Evolutionary conservation across 2,329 filamentous ascomycete genomes (phyloP).

Genomic region (Fusarium poae): DNA sequence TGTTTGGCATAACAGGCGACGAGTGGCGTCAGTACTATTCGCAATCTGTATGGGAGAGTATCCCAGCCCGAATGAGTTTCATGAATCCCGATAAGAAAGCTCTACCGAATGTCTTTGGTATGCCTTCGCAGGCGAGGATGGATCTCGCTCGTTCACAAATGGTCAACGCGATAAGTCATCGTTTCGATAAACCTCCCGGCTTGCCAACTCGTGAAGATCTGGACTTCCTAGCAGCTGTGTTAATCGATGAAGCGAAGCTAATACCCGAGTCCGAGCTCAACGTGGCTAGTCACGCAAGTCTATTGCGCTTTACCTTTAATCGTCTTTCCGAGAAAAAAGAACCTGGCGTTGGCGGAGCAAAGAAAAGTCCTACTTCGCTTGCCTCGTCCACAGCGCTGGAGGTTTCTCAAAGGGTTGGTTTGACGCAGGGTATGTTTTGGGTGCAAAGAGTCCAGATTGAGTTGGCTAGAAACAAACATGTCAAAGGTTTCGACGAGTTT

Average conservation of each 20-base stretch:
- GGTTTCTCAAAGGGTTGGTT: slow-evolving; percentile 26
- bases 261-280: slow-evolving; percentile 32
- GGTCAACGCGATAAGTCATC: slow-evolving; percentile 32
- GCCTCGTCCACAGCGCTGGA: slow-evolving; percentile 38
- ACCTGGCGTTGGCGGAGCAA: neutral
- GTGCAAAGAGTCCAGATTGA: slow-evolving; percentile 43
- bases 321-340: neutral
- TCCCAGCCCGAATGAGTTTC: slow-evolving; percentile 48
- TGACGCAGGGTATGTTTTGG: slow-evolving; percentile 50
- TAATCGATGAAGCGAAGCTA: slow-evolving; percentile 41
- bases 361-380: slow-evolving; percentile 1
- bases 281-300: slow-evolving; percentile 37
- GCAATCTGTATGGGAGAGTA: slow-evolving; percentile 42
- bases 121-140: slow-evolving; percentile 35
- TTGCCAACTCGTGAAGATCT: slow-evolving; percentile 38
- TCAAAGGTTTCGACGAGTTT: slow-evolving; percentile 42
- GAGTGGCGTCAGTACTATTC: slow-evolving; percentile 52
- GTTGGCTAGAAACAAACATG: slow-evolving; percentile 3
- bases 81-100: slow-evolving; percentile 47
- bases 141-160: slow-evolving; percentile 37
- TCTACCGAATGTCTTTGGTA: slow-evolving; percentile 45
- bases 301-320: slow-evolving; percentile 28
- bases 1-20: slow-evolving; percentile 42
- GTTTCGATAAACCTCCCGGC: neutral
- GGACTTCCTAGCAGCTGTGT: slow-evolving; percentile 39